These are phyloP conservation scores for Neurospora pannonica DNA, from an alignment of 495 filamentous ascomycete species.

Conservation along the genomic window DNA sequence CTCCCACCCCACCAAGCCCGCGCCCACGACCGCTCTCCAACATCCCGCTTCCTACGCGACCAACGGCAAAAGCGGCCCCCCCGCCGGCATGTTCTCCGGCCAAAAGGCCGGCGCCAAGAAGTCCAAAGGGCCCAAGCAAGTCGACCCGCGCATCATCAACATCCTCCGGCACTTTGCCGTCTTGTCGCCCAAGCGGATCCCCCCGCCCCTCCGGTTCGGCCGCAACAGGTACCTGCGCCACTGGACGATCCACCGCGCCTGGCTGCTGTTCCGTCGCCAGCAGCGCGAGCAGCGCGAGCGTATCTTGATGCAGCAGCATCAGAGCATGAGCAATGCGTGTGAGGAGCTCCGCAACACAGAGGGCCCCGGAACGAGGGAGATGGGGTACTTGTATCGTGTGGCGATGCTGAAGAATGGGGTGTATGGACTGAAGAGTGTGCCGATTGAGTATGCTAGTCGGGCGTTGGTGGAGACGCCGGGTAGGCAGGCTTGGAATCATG, in stretches of 20 bases:
- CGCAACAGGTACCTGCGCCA: constrained; percentile 85
- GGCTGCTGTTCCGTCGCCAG: constrained; percentile 61
- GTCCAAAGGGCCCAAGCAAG: constrained; percentile 19
- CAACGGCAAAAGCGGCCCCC: background rate
- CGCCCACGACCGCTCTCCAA: constrained; percentile 2
- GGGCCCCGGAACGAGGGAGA: constrained; percentile 48
- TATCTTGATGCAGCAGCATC: constrained; percentile 62
- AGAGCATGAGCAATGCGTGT: constrained; percentile 68
- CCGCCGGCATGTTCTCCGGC: background rate
- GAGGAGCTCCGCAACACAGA: constrained; percentile 67
- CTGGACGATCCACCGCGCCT: constrained; percentile 98
- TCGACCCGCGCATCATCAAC: constrained; percentile 19
- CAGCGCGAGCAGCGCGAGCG: constrained; percentile 49
- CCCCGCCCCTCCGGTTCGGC: constrained; percentile 74
- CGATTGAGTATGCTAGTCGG: constrained; percentile 74
- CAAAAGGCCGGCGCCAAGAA: constrained; percentile 1
- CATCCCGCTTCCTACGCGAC: background rate
- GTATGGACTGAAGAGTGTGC: constrained; percentile 53
- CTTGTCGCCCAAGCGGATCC: constrained; percentile 27
- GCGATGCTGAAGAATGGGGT: constrained; percentile 80
- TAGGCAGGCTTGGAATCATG: constrained; percentile 70
- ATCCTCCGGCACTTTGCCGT: constrained; percentile 20
- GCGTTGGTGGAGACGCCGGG: constrained; percentile 69
- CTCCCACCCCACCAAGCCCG: constrained; percentile 17
- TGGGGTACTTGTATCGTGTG: constrained; percentile 70